phyloP scores from a whole-genome alignment of 2,329 filamentous ascomycete species.

The Cladophialophora exuberans region DNA sequence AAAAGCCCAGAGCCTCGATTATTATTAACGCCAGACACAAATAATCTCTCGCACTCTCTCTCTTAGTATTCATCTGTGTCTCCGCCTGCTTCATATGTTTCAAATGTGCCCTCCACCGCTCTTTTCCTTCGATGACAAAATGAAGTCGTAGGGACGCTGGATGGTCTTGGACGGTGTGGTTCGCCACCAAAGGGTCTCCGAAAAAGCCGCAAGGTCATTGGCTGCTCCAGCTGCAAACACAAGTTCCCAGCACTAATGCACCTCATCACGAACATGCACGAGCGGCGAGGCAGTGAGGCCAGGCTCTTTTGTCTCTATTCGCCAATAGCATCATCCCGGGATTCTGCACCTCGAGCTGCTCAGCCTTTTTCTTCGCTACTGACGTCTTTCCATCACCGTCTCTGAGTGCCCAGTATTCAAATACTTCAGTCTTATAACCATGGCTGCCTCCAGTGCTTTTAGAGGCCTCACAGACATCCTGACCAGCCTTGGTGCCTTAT shows the following conservation, averaged over 20 bases:
- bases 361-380: neutral
- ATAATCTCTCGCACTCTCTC: too few relatives aligned
- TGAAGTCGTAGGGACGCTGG: too few relatives aligned
- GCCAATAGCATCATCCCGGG: neutral
- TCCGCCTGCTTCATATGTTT: too few relatives aligned
- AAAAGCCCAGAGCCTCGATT: too few relatives aligned
- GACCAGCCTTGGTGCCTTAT: too few relatives aligned
- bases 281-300: constrained; percentile 10
- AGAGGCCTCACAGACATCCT: too few relatives aligned
- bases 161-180: constrained; percentile 2
- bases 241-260: constrained; percentile 19
- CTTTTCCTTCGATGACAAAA: too few relatives aligned
- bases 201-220: neutral
- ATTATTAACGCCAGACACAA: too few relatives aligned
- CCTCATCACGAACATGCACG: neutral
- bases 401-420: neutral
- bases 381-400: neutral
- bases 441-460: too few relatives aligned
- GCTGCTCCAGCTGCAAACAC: neutral
- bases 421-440: neutral
- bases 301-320: neutral
- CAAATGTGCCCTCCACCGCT: too few relatives aligned
- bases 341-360: neutral
- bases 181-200: constrained; percentile 13
- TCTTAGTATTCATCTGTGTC: too few relatives aligned